These are phyloP conservation scores for Sporobolomyces phaffii DNA, from an alignment of 768 basidiomycete species.

Conservation along the genomic window DNA sequence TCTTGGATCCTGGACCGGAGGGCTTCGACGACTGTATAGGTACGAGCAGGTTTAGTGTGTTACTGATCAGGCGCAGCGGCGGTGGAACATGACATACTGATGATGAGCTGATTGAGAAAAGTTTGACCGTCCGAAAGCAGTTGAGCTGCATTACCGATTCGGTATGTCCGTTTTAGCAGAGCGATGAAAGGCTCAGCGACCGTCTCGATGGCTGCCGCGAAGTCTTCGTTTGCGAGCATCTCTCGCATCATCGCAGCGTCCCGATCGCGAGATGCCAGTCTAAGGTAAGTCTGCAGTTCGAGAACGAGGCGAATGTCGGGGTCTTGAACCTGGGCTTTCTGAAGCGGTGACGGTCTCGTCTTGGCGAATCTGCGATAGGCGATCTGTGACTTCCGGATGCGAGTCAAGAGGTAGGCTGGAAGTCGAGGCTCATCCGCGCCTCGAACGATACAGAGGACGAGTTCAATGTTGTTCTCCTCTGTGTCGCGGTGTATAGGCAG, in stretches of 20 bases:
- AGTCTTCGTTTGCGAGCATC: conserved; percentile 31
- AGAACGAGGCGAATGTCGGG: conserved; percentile 36
- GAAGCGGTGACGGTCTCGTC: conserved; percentile 11
- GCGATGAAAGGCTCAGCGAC: conserved; percentile 22
- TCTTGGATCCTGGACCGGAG: conserved; percentile 27
- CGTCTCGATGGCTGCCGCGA: conserved; percentile 29
- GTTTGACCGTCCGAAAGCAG: conserved; percentile 18
- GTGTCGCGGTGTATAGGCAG: no score
- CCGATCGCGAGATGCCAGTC: conserved; percentile 18
- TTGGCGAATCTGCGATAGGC: conserved; percentile 21
- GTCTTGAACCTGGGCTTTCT: conserved; percentile 17
- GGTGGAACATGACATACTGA: no score
- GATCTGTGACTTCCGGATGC: conserved; percentile 5
- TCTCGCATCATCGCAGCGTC: conserved; percentile 23
- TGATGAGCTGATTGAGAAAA: conserved; percentile 32
- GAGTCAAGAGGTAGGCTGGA: conserved; percentile 21
- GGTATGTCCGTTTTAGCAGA: conserved; percentile 21
- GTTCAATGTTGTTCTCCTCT: conserved; percentile 31
- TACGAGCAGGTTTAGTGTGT: background rate
- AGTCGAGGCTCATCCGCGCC: conserved; percentile 36
- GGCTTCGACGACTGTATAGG: conserved; percentile 37
- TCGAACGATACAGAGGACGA: conserved; percentile 37
- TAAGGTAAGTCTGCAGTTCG: conserved; percentile 29
- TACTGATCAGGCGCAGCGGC: background rate
- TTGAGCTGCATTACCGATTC: conserved; percentile 22